Percentiles rank a stretch among this genome's conserved stretches.
Evolutionary conservation across 2,329 filamentous ascomycete genomes (phyloP).

Genomic region (Ciborinia camelliae): DNA sequence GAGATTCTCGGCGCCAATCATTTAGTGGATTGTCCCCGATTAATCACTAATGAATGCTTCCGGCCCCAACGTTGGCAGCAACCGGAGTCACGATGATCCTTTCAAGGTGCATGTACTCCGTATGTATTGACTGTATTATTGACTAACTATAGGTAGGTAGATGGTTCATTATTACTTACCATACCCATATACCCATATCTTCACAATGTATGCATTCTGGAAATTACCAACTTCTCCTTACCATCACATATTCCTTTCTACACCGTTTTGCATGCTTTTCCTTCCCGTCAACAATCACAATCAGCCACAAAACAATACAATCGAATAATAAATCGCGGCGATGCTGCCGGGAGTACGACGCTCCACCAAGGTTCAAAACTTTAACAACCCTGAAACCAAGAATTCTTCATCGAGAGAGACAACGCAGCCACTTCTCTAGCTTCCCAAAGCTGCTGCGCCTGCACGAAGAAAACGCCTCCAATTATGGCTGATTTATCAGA

Average conservation of each 20-base stretch:
- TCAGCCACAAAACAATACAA: not conserved
- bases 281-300: not conserved
- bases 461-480: constrained; percentile 2
- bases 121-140: no score
- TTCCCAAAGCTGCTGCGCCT: not conserved
- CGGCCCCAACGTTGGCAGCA: no score
- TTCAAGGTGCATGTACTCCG: no score
- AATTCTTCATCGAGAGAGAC: not conserved
- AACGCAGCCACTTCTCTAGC: constrained; percentile 12
- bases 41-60: not conserved
- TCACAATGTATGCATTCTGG: not conserved
- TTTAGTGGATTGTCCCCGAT: not conserved
- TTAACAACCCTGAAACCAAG: constrained; percentile 3
- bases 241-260: not conserved
- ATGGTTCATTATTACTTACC: no score
- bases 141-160: no score
- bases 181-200: no score
- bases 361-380: constrained; percentile 2
- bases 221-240: constrained; percentile 9
- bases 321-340: not conserved
- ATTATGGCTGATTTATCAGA: constrained; percentile 11
- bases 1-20: not conserved
- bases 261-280: not conserved
- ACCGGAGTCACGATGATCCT: no score
- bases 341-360: constrained; percentile 4